Base-by-base conservation (phyloP, 1,139 yeast genomes). In the Debaryomyces robertsiae region DNA sequence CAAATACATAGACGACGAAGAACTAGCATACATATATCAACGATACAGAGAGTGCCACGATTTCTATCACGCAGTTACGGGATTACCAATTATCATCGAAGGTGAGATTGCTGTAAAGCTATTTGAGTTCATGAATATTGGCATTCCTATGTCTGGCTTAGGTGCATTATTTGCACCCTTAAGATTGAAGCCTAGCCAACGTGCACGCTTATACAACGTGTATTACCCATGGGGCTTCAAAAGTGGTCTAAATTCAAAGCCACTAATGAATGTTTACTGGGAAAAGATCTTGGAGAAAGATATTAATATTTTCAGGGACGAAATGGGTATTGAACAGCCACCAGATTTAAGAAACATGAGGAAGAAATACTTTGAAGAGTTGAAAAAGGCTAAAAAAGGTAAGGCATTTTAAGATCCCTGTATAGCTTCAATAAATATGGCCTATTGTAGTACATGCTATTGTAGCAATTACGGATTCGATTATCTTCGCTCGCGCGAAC, bases 41-140 rank as follows among this genome's bases (percentile, higher is more conserved):
- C 69, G 98, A 49, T 93, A 93, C 61, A 78, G 99, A 39, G 98
- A 93, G 58, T 91, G 97, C 58, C 99, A 93, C 55, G 99, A 93
- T 60, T 93, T 93, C 55, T 93, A 90, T 58, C 99, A 93, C 60
- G 89, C 98, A 2, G 74, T 93, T 29, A 85, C 95, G 0, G 94
- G 95, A 6, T 73, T 89, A 39, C 98, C 98, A 0, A 87, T 91
- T 32, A 84, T 87, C 30, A 81, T 94, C 51, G 98, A 93, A 57
- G 99, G 98, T 13, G 99, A 93, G 58, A 85, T 93, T 38, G 89
- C 96, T 0, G 86, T 93, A 18, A 93, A 93, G 63, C 86, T 91
- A 19, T 81, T 94, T 52, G 99, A 93, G 63, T 95, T 82, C 57
- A 85, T 93, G 61, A 93, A 93, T 60, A 78, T 93, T 45, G 96